Conservation (phyloP, 1,139 yeast species). For the Candida labiduridarum region DNA sequence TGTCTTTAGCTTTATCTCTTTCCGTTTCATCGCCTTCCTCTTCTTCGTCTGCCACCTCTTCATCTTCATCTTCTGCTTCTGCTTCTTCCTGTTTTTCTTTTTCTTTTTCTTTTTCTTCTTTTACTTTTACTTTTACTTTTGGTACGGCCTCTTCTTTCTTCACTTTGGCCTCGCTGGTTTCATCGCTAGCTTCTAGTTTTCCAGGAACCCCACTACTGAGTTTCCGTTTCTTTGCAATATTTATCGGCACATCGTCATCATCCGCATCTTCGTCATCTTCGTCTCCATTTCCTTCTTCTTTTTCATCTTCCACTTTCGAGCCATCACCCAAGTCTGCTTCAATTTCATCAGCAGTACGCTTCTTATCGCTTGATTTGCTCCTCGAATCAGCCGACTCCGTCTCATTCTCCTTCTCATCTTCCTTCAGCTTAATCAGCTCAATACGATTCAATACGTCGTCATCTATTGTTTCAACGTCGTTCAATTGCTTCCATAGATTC, state of each 20-base stretch:
- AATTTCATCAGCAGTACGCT: slow-evolving; percentile 15
- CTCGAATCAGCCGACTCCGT: not conserved
- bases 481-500: slow-evolving; percentile 52
- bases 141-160: slow-evolving; percentile 11
- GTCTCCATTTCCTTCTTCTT: slow-evolving; percentile 3
- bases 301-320: slow-evolving; percentile 1
- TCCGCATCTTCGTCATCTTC: slow-evolving; percentile 14
- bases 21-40: slow-evolving; percentile 15
- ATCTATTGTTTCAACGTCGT: slow-evolving; percentile 49
- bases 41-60: slow-evolving; percentile 1
- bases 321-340: slow-evolving; percentile 10
- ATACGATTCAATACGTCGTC: slow-evolving; percentile 33
- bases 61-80: slow-evolving; percentile 13
- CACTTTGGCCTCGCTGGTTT: slow-evolving; percentile 16
- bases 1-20: slow-evolving; percentile 9
- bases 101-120: slow-evolving; percentile 11
- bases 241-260: slow-evolving; percentile 17
- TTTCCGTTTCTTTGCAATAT: slow-evolving; percentile 18
- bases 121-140: slow-evolving; percentile 10
- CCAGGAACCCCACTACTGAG: slow-evolving; percentile 5
- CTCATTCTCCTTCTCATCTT: not conserved
- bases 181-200: not conserved
- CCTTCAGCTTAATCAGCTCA: slow-evolving; percentile 15
- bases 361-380: slow-evolving; percentile 8
- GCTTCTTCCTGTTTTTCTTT: slow-evolving; percentile 16